These are phyloP conservation scores for Colletotrichum gigasporum DNA, from an alignment of 2,329 filamentous ascomycete species.

Conservation along the genomic window DNA sequence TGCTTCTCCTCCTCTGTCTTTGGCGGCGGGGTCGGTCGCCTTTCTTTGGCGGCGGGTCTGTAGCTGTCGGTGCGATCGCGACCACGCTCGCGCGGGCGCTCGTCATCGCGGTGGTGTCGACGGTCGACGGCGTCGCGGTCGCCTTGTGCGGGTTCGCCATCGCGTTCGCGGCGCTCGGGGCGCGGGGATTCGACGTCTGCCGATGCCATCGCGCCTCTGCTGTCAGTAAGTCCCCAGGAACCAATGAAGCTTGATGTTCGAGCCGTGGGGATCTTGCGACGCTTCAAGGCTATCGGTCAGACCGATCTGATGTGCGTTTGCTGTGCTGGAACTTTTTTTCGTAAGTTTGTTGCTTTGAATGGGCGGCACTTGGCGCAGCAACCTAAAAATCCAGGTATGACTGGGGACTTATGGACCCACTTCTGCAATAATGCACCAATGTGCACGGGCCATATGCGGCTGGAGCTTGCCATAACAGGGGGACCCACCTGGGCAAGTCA, in stretches of 20 bases:
- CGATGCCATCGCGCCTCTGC: conserved; percentile 50
- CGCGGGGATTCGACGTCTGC: conserved; percentile 52
- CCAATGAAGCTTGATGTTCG: neutral
- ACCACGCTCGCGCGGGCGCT: conserved; percentile 35
- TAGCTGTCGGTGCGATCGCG: conserved; percentile 62
- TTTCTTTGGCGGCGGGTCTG: conserved; percentile 48
- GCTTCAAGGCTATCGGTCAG: neutral
- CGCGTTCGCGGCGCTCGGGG: conserved; percentile 43
- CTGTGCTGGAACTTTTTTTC: neutral
- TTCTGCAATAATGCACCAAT: neutral
- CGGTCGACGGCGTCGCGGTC: conserved; percentile 57
- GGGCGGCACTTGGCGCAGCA: too few relatives aligned
- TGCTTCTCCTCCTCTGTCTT: conserved; percentile 85
- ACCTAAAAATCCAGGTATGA: conserved; percentile 25
- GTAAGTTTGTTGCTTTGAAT: conserved; percentile 7
- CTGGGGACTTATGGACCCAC: neutral
- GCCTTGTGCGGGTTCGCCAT: conserved; percentile 33
- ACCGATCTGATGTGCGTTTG: conserved; percentile 9
- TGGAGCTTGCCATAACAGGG: conserved; percentile 21
- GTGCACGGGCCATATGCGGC: conserved; percentile 14
- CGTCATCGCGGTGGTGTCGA: conserved; percentile 43
- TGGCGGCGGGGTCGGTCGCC: conserved; percentile 48
- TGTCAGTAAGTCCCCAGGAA: neutral
- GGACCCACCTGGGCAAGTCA: neutral
- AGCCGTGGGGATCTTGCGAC: neutral